Evolutionary conservation across 2,329 filamentous ascomycete species (phyloP), one percentile per base, ranked within the genome.

Genomic region (Colletotrichum eremochloae): DNA sequence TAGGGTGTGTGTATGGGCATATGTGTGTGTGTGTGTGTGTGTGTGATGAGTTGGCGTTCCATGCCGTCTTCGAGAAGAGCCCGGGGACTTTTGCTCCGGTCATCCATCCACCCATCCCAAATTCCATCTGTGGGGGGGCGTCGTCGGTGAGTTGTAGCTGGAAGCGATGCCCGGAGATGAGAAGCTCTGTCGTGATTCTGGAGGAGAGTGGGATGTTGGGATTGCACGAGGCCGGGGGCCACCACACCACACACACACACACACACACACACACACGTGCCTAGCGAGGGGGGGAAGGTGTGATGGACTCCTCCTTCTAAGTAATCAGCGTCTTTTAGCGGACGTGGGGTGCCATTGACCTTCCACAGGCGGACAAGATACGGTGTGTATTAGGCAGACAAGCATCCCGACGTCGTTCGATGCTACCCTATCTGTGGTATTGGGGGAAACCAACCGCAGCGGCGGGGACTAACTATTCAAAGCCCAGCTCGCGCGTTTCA

Each of bases 11-110:
- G 14, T 18, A 29, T 2, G n/a, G 24, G 24, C 24, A 24, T 29
- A 11, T 20, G 44, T 46, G 20, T 12, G 48, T 42, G 40, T 42
- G 40, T 42, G 15, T 18, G 42, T 44, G 42, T 46, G 18, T 33
- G 46, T 14, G 52, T 55, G 52, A 55, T 55, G 52, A 55, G 31
- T 36, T 55, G 52, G 52, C 31, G 29, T 55, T 55, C 52, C 31
- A 55, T 36, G 31, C 52, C 18, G 52, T 36, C 31, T 55, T 55
- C 52, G 52, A 55, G 52, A 55, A 53, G 12, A 33, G 15, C 52
- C 42, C 7, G 6, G 42, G 42, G 42, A 46, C 42, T 46, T 20
- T 46, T 46, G 42, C 42, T 46, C 18, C 42, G 42, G 18, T 6
- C 42, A 46, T 20, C 18, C 42, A 44, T 20, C 42, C 5, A 20